Base-by-base conservation (phyloP, 345 rosid species). In the Salix viminalis region DNA sequence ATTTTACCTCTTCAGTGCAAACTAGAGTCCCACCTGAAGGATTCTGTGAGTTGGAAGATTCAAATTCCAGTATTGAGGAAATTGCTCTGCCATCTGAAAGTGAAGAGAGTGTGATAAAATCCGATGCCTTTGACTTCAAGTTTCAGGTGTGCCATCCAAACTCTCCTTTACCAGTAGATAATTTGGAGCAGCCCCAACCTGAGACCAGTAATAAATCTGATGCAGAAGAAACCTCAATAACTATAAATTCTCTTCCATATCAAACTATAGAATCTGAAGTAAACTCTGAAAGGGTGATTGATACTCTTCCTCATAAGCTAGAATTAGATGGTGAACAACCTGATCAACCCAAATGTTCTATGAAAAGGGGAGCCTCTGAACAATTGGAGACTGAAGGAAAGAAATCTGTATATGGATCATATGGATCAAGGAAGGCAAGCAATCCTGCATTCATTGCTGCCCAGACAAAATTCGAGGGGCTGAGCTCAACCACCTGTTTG, bases 401-500 rank as follows among this genome's bases (percentile, higher is more conserved):
- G 76, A 85, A 86, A 61, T 73, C 71, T 64, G 81, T 70, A 7
- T 70, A 54, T 75, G 91, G 86, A 61, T 85, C 91, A 48, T 70
- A 54, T 75, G 91, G 86, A 61, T 85, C 91, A 48, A 82, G 79
- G 75, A 96, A 89, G 82, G 80, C 76, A 7, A 87, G 88, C 81
- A 90, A 90, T 80, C 95, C 87, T 15, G 77, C 90, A n/a, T 94
- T 96, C 79, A 72, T 90, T 79, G 87, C 88, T 4, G 90, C 88
- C 4, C 98, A 88, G 74, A 84, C 95, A 42, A 94, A 91, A 84
- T 92, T 91, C 71, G 94, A 92, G 89, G 99, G 83, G 81, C 76
- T 87, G 71, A 87, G 83, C 86, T 84, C 84, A 70, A 75, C 85
- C 28, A 66, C 87, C 79, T 84, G 77, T 80, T 82, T 91, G 52